Base-by-base conservation (phyloP, 148 eudicot genomes). In the Suaeda aralocaspica region DNA sequence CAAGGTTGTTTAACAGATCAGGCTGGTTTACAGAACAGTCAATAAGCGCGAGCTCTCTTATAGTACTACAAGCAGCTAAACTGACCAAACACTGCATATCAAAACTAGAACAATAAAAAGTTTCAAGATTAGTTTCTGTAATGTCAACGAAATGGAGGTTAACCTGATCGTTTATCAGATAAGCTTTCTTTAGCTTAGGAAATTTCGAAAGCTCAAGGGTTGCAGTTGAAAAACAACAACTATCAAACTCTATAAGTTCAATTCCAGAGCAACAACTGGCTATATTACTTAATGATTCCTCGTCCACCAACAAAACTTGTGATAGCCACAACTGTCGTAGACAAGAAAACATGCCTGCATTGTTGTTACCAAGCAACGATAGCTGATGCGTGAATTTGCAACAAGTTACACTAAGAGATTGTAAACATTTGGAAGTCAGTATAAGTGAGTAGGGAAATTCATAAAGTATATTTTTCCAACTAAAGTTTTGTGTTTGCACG, bases 151-250 rank as follows among this genome's bases (percentile, higher is more conserved):
- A 4, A 0, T 31, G 19, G 11, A 67, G 45, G 19, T 59, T 45
- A n/a, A 1, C 0, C 5, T 2, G 24, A 50, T 4, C 0, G 21
- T 5, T 45, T 11, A 50, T 29, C 18, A 31, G 2, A 22, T 25
- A 52, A 69, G 64, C 72, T 16, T 69, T 69, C 45, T 57, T 69
- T 6, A 69, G 64, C 63, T 57, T 69, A 39, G 63, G 72, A 69
- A 69, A 69, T 50, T 42, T 26, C 0, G 72, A 69, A 24, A 69
- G 72, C 26, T 41, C 7, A 16, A 69, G 51, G 50, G 36, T 16
- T 36, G 39, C 36, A 10, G 42, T 16, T 16, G 1, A 6, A 22
- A 69, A 11, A 9, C 25, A 9, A 64, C 72, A 69, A 6, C 34
- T 0, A 11, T 69, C 64, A 57, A 67, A 24, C 9, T 57, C 64